A percentile compares a stretch with the other conserved stretches of the same genome.
phyloP scores from a whole-genome alignment of 345 rosid genomes.

The Eucalyptus viminalis region DNA sequence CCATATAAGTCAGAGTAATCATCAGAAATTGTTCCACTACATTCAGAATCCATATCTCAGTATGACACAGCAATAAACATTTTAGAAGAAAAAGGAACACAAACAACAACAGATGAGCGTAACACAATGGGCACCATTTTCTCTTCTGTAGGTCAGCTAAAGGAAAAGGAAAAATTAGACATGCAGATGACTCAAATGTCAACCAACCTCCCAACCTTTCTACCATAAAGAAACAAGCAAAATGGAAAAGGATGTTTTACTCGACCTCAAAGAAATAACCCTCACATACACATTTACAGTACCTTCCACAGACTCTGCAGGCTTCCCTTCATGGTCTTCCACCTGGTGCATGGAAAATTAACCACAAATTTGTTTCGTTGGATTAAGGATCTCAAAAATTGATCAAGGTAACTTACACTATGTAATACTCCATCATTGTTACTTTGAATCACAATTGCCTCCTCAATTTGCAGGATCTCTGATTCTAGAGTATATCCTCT shows the following conservation, averaged over 20 bases:
- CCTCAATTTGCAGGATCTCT: constrained; percentile 86
- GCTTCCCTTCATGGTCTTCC: constrained; percentile 34
- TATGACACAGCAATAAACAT: background rate
- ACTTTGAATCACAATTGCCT: constrained; percentile 78
- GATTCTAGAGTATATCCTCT: constrained; percentile 73
- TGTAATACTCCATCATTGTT: constrained; percentile 37
- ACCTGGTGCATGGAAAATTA: constrained; percentile 24
- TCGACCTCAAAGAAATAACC: background rate
- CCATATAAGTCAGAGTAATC: background rate
- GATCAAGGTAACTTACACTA: constrained; percentile 30
- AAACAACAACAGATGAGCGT: background rate
- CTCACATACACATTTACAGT: background rate
- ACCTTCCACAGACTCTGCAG: constrained; percentile 54
- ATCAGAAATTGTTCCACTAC: background rate
- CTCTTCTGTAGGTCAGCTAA: background rate
- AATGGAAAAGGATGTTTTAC: background rate
- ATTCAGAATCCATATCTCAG: background rate
- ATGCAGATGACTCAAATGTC: background rate
- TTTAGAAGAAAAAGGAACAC: background rate
- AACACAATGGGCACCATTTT: background rate
- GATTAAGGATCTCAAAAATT: background rate
- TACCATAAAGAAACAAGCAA: background rate
- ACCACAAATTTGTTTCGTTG: background rate
- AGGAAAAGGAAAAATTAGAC: background rate
- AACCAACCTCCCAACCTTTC: background rate